Evolutionary conservation across 2,329 filamentous ascomycete species (phyloP), one percentile per base, ranked within the genome.

Genomic region (Aspergillus hiratsukae): DNA sequence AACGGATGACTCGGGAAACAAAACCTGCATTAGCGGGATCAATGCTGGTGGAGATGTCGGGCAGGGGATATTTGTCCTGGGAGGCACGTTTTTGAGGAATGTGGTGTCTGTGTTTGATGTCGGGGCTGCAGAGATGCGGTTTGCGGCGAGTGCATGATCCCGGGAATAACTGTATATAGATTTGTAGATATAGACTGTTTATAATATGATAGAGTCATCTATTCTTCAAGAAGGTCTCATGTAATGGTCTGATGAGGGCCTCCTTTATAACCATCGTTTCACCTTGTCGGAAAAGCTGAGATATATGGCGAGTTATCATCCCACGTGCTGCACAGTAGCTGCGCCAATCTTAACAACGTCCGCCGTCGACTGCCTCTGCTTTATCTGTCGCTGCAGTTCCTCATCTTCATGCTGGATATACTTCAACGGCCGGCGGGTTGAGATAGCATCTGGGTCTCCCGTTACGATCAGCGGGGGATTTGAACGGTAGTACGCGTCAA

Each of bases 101-200:
- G 78, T 81, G 0, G 66, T 81, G 8, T 68, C 75, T 3, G 77
- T 81, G 1, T 81, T 80, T 62, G 79, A 81, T 66, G 70, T 81
- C 53, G 78, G 76, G 7, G 74, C 72, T 28, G 70, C 64, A n/a
- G 66, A 76, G 68, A 72, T 81, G 74, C 57, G 53, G 10, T 65
- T 65, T 49, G 59, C 61, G 63, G 65, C 43, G 64, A 59, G 21
- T 17, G 31, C 31, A 3, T 37, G 7, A 17, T 17, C 14, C 1
- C 17, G 17, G 31, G 14, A 17, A 5, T 4, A 17, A 37, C 1
- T 7, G 31, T 14, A 37, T 7, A 37, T 37, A 35, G 14, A 35
- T 5, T 31, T 14, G 14, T 35, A 37, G 31, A 37, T 37, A 37
- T 37, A 17, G 31, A 37, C 31, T 7, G 14, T 37, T 37, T 17